Base-by-base conservation (phyloP, 2,329 filamentous ascomycete genomes). In the Colletotrichum lentis region DNA sequence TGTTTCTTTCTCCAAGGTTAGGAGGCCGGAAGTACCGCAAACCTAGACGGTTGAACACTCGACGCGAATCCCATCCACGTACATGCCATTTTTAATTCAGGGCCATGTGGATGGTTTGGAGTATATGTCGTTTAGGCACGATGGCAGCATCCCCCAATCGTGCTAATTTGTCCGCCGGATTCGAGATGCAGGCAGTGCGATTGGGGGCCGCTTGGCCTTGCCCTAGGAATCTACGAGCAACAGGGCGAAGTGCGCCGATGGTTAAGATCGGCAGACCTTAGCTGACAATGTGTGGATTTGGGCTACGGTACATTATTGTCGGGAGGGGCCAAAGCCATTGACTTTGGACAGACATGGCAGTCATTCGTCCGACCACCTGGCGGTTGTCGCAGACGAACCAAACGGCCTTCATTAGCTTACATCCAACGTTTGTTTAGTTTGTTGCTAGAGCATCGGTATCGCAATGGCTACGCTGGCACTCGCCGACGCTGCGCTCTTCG, bases 1-100 rank as follows among this genome's bases (percentile, higher is more conserved):
- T 64, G 66, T 67, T 66, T 61, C 61, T 67, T 66, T 61, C 61
- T 64, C 60, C 60, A 64, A 37, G 46, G 14, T 41, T 12, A 65
- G 24, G 24, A 2, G 24, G 24, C 24, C 24, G 24, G 24, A 66
- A 50, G 65, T 66, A 61, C 49, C 53, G 53, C 60, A 55, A 44
- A 22, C 5, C 22, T 39, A 56, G 27, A 20, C 31, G 16, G 54
- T 57, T 44, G 54, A 57, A 10, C 8, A 12, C 43, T 16, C 31
- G 53, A 56, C 24, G 41, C 27, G 37, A 52, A 43, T 59, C 37
- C 46, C 20, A 22, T 43, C 24, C 39, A 54, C 31, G 24, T 37
- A 44, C 14, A 27, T 37, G 12, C 24, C 35, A 7, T 35, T 24
- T 41, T 46, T 35, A 41, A 41, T 10, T 39, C 27, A 44, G 10